Evolutionary conservation across 805 yeast genomes (phyloP), one percentile per base, ranked within the genome.

Genomic region (Starmera dryadoides): DNA sequence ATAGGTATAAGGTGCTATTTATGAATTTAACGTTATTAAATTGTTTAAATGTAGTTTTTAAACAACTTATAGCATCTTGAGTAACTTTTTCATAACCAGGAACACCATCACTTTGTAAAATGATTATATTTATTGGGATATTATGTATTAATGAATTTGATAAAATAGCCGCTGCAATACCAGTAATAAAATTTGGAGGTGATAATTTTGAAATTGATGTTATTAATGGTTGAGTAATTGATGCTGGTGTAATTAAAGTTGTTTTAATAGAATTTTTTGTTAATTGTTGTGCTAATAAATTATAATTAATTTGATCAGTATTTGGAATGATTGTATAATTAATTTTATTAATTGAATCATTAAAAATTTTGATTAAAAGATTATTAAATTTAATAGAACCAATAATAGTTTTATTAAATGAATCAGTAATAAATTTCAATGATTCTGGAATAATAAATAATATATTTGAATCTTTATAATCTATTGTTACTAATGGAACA

Each of bases 171-270:
- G 77, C 85, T 8, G 70, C 48, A 19, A 75, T 67, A 0, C 84
- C 85, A 1, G 83, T 74, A 21, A 80, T 58, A 38, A 73, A 72
- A 53, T 75, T 81, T 0, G 86, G 87, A 2, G 86, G 85, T 17
- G 53, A 59, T 39, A 81, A 56, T 9, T 48, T 25, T 1, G 51
- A 42, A 25, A 53, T 42, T 2, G 38, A 36, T 1, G 45, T 19
- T 56, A 68, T 38, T 45, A 49, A 6, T 16, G 49, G 39, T n/a
- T 55, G 44, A 36, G 39, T 43, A 18, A 62, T 57, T 42, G 48
- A 44, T 30, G 71, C 63, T 2, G 74, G 73, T 1, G 54, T 43
- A 6, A 62, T 35, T 7, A 46, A 37, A 4, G 57, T n/a, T 2
- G 53, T 37, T 2, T 42, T 40, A 9, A 19, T 12, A 18, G 15